phyloP scores from a whole-genome alignment of 805 yeast genomes.

The Saccharomycopsis malanga region DNA sequence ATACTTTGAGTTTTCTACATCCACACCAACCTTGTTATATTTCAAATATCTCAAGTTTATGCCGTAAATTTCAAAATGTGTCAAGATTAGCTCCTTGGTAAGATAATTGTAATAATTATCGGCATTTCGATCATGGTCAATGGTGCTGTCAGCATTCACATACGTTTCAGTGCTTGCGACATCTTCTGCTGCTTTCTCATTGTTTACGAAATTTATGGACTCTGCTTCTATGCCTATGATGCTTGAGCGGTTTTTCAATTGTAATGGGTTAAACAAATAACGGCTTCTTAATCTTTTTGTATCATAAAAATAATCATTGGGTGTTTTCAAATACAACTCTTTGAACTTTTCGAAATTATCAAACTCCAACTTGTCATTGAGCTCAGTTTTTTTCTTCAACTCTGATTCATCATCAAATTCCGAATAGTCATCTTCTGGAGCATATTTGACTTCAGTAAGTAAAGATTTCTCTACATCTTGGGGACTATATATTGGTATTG shows the following conservation, averaged over 20 bases:
- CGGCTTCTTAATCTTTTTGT: conserved; percentile 56
- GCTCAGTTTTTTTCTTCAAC: conserved; percentile 27
- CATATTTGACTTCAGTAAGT: conserved; percentile 65
- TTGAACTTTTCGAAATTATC: conserved; percentile 13
- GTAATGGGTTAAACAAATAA: conserved; percentile 63
- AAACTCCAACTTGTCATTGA: conserved; percentile 19
- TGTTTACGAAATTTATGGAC: conserved; percentile 24
- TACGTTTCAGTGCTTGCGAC: conserved; percentile 36
- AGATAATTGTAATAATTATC: conserved; percentile 51
- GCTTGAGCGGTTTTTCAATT: conserved; percentile 22
- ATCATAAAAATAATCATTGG: conserved; percentile 41
- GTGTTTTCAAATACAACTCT: conserved; percentile 23
- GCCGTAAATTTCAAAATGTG: conserved; percentile 36
- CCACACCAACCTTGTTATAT: conserved; percentile 35
- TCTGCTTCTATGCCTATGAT: conserved; percentile 28
- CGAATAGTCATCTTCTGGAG: conserved; percentile 37
- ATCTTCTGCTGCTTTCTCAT: conserved; percentile 23
- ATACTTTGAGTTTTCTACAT: conserved; percentile 34
- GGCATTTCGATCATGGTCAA: conserved; percentile 30
- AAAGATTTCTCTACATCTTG: conserved; percentile 75
- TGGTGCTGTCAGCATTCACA: conserved; percentile 44
- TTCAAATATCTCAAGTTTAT: conserved; percentile 37
- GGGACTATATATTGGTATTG: conserved; percentile 54
- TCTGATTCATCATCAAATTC: conserved; percentile 36
- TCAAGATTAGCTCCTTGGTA: conserved; percentile 48